Evolutionary conservation across 2,329 filamentous ascomycete species (phyloP).

Genomic region (Paecilomyces dactylethromorphus): DNA sequence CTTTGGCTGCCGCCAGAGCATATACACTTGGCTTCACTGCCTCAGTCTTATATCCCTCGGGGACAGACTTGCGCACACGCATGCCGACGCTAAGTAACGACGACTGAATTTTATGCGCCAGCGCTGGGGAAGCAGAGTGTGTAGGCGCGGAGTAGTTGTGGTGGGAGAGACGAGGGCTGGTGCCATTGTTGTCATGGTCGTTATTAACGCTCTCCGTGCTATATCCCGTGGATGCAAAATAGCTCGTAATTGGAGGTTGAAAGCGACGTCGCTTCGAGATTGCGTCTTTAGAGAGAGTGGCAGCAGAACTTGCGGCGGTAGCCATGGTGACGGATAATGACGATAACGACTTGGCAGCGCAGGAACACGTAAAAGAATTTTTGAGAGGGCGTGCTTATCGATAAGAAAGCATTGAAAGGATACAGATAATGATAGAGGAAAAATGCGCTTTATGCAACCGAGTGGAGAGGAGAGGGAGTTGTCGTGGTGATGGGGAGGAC

Average conservation of each 20-base stretch:
- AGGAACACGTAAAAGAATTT: neutral
- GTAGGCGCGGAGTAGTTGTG: conserved; percentile 36
- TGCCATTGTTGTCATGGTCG: neutral
- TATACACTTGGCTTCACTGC: conserved; percentile 20
- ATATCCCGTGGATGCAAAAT: conserved; percentile 22
- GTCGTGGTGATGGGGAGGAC: neutral
- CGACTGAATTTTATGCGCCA: conserved; percentile 65
- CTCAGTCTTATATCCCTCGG: conserved; percentile 83
- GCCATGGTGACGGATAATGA: conserved; percentile 10
- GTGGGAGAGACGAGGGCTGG: conserved; percentile 20
- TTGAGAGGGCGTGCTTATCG: conserved; percentile 1
- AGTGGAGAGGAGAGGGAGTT: conserved; percentile 1
- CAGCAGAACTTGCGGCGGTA: conserved; percentile 5
- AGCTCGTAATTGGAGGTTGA: conserved; percentile 37
- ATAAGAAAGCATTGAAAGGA: neutral
- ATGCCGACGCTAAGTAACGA: conserved; percentile 89
- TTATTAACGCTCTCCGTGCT: conserved; percentile 9
- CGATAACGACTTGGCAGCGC: neutral
- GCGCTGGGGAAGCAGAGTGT: conserved; percentile 39
- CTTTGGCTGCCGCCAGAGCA: conserved; percentile 2
- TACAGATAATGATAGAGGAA: conserved; percentile 1
- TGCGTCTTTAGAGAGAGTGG: conserved; percentile 12
- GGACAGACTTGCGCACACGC: conserved; percentile 86
- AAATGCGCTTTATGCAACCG: conserved; percentile 2
- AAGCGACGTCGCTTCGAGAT: conserved; percentile 39